Evolutionary conservation across 306 rosid genomes (phyloP).

Genomic region (Chamaecrista fasciculata): DNA sequence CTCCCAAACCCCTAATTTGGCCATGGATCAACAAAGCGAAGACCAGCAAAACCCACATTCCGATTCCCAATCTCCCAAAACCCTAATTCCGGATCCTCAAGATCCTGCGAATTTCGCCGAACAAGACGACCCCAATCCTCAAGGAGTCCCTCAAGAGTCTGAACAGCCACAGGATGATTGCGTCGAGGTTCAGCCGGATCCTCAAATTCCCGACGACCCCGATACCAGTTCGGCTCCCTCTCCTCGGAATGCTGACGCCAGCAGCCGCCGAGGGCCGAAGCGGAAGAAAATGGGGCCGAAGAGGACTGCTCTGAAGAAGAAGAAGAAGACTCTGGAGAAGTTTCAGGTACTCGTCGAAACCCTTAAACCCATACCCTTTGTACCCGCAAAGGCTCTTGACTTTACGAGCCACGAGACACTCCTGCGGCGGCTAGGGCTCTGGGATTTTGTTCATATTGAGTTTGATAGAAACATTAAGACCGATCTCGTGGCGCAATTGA

Average conservation of each 20-base stretch:
- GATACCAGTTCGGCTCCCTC: constrained; percentile 35
- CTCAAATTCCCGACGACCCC: constrained; percentile 25
- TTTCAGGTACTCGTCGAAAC: constrained; percentile 46
- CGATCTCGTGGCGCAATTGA: constrained; percentile 65
- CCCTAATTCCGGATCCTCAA: constrained; percentile 33
- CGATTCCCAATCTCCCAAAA: constrained; percentile 37
- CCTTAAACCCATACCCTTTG: constrained; percentile 74
- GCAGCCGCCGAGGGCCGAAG: constrained; percentile 44
- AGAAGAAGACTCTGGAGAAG: constrained; percentile 48
- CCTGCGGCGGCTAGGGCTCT: constrained; percentile 64
- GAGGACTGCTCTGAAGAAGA: constrained; percentile 39
- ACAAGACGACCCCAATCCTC: constrained; percentile 23
- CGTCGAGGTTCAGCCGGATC: constrained; percentile 12
- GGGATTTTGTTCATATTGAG: constrained; percentile 76
- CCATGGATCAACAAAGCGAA: constrained; percentile 19
- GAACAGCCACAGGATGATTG: constrained; percentile 10
- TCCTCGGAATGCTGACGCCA: constrained; percentile 29
- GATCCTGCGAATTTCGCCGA: constrained; percentile 11
- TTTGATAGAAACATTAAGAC: constrained; percentile 51
- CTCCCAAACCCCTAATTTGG: constrained; percentile 29
- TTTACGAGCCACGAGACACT: constrained; percentile 59
- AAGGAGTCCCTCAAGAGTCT: not conserved
- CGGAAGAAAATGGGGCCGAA: constrained; percentile 31
- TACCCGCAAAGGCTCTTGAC: constrained; percentile 55
- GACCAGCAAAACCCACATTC: not conserved